These are phyloP conservation scores for Crithidia sp. DNA, from an alignment of 208 protist genomes.

Conservation along the genomic window DNA sequence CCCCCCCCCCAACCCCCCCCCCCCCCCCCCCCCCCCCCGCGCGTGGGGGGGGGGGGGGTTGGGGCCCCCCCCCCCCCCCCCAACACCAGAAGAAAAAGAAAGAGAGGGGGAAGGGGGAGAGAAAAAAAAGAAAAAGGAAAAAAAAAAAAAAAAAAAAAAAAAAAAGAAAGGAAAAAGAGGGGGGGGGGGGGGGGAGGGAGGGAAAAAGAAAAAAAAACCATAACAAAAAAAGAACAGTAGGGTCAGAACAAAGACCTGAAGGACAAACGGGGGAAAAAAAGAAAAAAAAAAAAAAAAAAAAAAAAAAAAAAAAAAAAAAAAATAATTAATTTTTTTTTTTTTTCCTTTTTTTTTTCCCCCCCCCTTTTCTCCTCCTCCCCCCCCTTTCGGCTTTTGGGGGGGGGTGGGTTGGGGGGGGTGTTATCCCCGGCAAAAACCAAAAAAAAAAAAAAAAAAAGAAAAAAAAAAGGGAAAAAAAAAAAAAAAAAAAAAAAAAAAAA, in stretches of 20 bases:
- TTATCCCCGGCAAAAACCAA: background rate
- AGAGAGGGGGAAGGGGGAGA: background rate
- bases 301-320: constrained; percentile 10
- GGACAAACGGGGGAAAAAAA: background rate
- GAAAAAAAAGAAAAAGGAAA: constrained; percentile 3
- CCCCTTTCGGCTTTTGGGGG: no score
- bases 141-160: constrained; percentile 13
- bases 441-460: constrained; percentile 33
- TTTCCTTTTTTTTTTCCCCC: no score
- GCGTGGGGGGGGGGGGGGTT: no score
- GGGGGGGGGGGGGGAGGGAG: no score
- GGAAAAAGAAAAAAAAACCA: background rate
- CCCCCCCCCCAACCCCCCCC: no score
- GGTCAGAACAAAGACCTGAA: background rate
- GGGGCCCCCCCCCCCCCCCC: no score
- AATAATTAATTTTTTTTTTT: no score
- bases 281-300: constrained; percentile 9
- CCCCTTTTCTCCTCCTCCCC: no score
- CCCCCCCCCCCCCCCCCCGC: no score
- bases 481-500: constrained; percentile 1
- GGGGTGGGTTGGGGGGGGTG: no score
- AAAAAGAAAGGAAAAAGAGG: constrained; percentile 5
- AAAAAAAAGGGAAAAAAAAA: constrained; percentile 30
- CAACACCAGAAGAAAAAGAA: no score
- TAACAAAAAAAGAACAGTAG: constrained; percentile 11